Evolutionary conservation across 495 filamentous ascomycete species (phyloP).

Genomic region (Trichoderma asperelloides): DNA sequence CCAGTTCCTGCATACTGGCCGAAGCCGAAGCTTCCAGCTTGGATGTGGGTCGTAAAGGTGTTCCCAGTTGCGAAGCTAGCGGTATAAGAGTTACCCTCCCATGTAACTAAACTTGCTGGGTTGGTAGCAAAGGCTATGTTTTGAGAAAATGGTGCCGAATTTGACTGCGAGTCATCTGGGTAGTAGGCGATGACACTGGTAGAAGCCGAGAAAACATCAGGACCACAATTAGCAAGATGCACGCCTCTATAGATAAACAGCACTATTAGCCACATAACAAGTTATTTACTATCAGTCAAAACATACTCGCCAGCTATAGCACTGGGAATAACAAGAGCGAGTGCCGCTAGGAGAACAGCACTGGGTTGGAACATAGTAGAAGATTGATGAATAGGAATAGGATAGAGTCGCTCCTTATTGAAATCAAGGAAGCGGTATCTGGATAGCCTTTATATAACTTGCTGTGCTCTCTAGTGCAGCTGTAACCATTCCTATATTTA

Average conservation of each 20-base stretch:
- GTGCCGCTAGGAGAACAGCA: background rate
- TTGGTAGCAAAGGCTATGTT: background rate
- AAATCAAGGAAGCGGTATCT: background rate
- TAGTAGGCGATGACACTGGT: slow-evolving; percentile 1
- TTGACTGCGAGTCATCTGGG: background rate
- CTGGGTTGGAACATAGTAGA: background rate
- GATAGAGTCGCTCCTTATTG: background rate
- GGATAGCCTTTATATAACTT: background rate
- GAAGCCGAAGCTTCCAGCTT: background rate
- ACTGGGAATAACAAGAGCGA: background rate
- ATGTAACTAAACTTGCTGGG: background rate
- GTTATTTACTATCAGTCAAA: background rate
- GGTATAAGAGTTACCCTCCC: background rate
- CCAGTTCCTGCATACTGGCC: background rate
- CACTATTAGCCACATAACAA: background rate
- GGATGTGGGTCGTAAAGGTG: background rate
- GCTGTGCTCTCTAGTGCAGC: background rate
- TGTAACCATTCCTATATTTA: background rate
- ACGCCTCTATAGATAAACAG: background rate
- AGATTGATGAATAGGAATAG: background rate
- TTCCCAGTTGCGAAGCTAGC: background rate
- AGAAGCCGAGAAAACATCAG: background rate
- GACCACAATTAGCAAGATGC: background rate
- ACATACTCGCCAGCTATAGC: background rate
- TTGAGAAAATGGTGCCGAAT: background rate